phyloP scores from a whole-genome alignment of 805 yeast genomes.

The Yamadazyma phyllophila region DNA sequence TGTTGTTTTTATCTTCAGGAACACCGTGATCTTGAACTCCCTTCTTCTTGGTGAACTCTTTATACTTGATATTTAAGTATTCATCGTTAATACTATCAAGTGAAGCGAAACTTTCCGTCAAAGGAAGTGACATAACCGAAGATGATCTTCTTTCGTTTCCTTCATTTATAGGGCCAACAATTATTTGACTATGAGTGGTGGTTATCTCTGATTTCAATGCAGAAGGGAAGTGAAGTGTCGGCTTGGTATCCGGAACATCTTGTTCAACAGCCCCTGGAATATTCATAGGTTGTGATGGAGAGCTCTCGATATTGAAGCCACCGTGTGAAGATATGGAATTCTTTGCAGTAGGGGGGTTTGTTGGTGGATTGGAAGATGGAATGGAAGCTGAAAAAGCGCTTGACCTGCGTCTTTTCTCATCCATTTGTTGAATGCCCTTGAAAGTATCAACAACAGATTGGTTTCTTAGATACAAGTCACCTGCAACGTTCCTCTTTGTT shows the following conservation, averaged over 20 bases:
- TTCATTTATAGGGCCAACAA: constrained; percentile 35
- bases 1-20: neutral
- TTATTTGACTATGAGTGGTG: constrained; percentile 16
- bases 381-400: constrained; percentile 21
- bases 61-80: constrained; percentile 40
- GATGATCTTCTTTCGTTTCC: constrained; percentile 41
- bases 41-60: constrained; percentile 26
- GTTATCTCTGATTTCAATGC: neutral
- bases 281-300: constrained; percentile 12
- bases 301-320: constrained; percentile 1
- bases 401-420: constrained; percentile 37
- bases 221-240: too few relatives aligned
- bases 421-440: constrained; percentile 41
- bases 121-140: constrained; percentile 67
- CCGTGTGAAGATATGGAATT: constrained; percentile 15
- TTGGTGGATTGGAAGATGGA: constrained; percentile 13
- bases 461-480: constrained; percentile 41
- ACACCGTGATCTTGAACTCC: too few relatives aligned
- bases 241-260: too few relatives aligned
- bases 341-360: constrained; percentile 14
- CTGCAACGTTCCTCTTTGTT: constrained; percentile 45
- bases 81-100: constrained; percentile 68
- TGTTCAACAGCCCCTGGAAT: constrained; percentile 5
- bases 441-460: constrained; percentile 43
- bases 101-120: constrained; percentile 76